A percentile compares a stretch with the other conserved stretches of the same genome.
Evolutionary conservation across 331 rosid species (phyloP).

Genomic region (Acacia concinna): DNA sequence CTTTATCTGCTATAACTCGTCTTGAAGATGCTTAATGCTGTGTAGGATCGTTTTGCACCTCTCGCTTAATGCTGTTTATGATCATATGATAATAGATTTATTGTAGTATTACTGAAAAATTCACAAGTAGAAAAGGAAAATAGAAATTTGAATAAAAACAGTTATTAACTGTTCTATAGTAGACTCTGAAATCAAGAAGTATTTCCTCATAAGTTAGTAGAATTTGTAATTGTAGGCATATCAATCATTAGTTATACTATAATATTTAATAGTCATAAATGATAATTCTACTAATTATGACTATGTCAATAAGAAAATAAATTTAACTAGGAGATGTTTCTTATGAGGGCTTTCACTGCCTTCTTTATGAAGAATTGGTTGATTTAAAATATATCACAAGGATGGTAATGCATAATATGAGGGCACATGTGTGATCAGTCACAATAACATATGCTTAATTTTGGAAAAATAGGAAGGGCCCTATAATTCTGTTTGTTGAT

Average conservation of each 20-base stretch:
- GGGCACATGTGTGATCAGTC: neutral
- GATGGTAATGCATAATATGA: neutral
- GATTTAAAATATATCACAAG: neutral
- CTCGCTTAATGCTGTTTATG: neutral
- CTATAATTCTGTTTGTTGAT: neutral
- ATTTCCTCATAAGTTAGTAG: neutral
- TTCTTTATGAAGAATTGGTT: neutral
- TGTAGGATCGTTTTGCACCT: too few relatives aligned
- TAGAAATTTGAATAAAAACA: neutral
- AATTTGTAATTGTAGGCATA: neutral
- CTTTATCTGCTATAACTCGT: neutral
- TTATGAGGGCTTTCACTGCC: neutral
- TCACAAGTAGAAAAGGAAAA: neutral
- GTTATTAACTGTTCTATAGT: neutral
- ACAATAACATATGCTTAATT: neutral
- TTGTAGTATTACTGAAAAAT: neutral
- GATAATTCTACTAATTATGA: neutral
- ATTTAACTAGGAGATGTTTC: neutral
- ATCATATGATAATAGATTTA: neutral
- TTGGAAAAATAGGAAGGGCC: neutral
- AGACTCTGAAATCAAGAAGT: neutral
- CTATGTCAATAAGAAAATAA: neutral
- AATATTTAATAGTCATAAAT: neutral
- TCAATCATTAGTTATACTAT: neutral
- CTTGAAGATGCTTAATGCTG: neutral